phyloP scores from a whole-genome alignment of 176 grass and related monocot genomes.

The Tuctoria greenei region DNA sequence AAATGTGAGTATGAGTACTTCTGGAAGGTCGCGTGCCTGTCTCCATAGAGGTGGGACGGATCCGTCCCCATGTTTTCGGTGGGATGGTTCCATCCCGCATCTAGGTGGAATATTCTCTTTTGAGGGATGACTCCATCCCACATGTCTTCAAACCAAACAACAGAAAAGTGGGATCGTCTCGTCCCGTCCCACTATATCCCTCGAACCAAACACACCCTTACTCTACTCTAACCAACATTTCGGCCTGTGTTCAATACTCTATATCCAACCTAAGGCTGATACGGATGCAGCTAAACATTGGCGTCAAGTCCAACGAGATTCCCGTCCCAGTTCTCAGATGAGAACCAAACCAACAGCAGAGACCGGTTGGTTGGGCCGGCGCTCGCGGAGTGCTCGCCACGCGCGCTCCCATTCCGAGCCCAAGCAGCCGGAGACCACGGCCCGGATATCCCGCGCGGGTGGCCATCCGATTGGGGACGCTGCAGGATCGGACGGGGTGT shows the following conservation, averaged over 20 bases:
- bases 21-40: too few species aligned
- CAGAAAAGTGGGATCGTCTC: too few species aligned
- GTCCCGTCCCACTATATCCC: too few species aligned
- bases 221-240: neutral
- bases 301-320: constrained; percentile 1
- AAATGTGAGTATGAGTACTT: too few species aligned
- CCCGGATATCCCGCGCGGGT: constrained; percentile 34
- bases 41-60: too few species aligned
- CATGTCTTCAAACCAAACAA: too few species aligned
- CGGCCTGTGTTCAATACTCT: neutral
- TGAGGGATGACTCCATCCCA: too few species aligned
- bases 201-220: too few species aligned
- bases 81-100: too few species aligned
- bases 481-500: constrained; percentile 12
- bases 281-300: neutral
- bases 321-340: neutral
- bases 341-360: neutral
- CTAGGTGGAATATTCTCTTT: too few species aligned
- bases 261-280: neutral
- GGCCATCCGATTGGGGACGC: constrained; percentile 26
- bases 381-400: constrained; percentile 11
- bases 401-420: constrained; percentile 7
- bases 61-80: too few species aligned
- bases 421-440: constrained; percentile 36
- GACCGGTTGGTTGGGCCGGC: constrained; percentile 27